Evolutionary conservation across 805 yeast species (phyloP).

Genomic region (Saccharomycopsis fodiens): DNA sequence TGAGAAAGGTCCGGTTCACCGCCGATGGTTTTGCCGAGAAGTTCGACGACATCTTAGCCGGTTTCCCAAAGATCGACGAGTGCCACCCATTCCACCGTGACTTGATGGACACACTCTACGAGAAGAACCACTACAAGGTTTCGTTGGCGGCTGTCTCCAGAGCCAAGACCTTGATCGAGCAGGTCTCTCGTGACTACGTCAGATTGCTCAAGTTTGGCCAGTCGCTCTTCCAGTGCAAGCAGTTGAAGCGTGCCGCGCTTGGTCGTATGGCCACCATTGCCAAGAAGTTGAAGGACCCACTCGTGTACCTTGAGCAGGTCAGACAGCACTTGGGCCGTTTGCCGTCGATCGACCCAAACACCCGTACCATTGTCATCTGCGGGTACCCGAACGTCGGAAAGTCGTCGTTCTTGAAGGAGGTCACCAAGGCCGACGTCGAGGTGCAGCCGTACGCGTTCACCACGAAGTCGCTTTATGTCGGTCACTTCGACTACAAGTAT

Average conservation of each 20-base stretch:
- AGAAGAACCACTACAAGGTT: slow-evolving; percentile 96
- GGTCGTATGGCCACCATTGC: slow-evolving; percentile 99
- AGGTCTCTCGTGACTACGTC: slow-evolving; percentile 91
- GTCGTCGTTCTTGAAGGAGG: slow-evolving; percentile 85
- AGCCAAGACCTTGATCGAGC: slow-evolving; percentile 91
- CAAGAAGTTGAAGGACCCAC: slow-evolving; percentile 91
- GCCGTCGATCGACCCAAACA: slow-evolving; percentile 97
- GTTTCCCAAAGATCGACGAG: slow-evolving; percentile 95
- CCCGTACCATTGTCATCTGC: slow-evolving; percentile 93
- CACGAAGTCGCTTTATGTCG: slow-evolving; percentile 93
- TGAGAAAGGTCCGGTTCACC: slow-evolving; percentile 96
- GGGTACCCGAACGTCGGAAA: slow-evolving; percentile 99
- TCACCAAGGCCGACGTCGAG: slow-evolving; percentile 97
- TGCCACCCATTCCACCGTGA: slow-evolving; percentile 98
- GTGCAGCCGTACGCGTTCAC: slow-evolving; percentile 99
- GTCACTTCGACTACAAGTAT: slow-evolving; percentile 98
- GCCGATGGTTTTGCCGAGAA: slow-evolving; percentile 95
- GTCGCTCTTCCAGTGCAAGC: slow-evolving; percentile 97
- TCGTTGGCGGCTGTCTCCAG: slow-evolving; percentile 91
- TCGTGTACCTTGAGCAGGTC: slow-evolving; percentile 91
- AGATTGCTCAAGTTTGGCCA: slow-evolving; percentile 95
- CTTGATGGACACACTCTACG: slow-evolving; percentile 94
- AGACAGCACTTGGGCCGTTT: slow-evolving; percentile 98
- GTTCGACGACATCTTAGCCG: slow-evolving; percentile 73
- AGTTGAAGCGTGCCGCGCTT: slow-evolving; percentile 94